These are phyloP conservation scores for Canna indica DNA, from an alignment of 176 grass and related monocot genomes.

Conservation along the genomic window DNA sequence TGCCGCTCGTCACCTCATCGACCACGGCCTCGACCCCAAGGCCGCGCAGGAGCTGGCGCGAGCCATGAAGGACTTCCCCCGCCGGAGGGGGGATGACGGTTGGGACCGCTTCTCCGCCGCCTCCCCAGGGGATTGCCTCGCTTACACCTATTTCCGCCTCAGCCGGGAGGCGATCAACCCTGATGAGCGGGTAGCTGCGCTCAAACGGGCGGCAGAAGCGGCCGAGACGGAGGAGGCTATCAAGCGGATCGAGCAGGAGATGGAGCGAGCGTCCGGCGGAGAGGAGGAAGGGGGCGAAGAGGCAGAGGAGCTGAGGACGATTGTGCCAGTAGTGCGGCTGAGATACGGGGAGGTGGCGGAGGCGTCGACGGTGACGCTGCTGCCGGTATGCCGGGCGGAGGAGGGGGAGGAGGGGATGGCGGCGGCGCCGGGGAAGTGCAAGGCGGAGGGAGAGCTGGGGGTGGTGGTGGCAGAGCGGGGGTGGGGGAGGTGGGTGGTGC, in stretches of 20 bases:
- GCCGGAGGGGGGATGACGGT: conserved; percentile 39
- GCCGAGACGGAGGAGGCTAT: conserved; percentile 36
- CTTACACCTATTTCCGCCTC: conserved; percentile 53
- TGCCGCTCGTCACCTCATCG: conserved; percentile 33
- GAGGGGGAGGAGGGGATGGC: conserved; percentile 45
- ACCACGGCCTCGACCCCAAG: conserved; percentile 32
- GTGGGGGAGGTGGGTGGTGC: conserved; percentile 63
- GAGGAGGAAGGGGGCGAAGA: conserved; percentile 23
- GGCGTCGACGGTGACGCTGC: conserved; percentile 52
- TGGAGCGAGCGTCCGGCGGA: conserved; percentile 31
- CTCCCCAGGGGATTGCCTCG: conserved; percentile 69
- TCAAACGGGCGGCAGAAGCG: conserved; percentile 45
- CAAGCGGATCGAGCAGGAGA: conserved; percentile 35
- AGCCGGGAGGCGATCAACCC: conserved; percentile 42
- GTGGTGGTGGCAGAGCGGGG: conserved; percentile 59
- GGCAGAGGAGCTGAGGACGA: conserved; percentile 1
- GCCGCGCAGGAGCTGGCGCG: conserved; percentile 49
- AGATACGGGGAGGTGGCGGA: conserved; percentile 9
- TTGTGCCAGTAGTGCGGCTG: background rate
- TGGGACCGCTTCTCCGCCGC: conserved; percentile 43
- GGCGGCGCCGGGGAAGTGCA: conserved; percentile 38
- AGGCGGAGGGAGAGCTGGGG: conserved; percentile 42
- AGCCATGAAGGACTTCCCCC: conserved; percentile 58
- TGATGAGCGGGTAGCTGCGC: conserved; percentile 27
- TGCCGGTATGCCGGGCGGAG: conserved; percentile 42